Evolutionary conservation across 352 stramenopile genomes (phyloP).

Genomic region (Phytophthora pisi): DNA sequence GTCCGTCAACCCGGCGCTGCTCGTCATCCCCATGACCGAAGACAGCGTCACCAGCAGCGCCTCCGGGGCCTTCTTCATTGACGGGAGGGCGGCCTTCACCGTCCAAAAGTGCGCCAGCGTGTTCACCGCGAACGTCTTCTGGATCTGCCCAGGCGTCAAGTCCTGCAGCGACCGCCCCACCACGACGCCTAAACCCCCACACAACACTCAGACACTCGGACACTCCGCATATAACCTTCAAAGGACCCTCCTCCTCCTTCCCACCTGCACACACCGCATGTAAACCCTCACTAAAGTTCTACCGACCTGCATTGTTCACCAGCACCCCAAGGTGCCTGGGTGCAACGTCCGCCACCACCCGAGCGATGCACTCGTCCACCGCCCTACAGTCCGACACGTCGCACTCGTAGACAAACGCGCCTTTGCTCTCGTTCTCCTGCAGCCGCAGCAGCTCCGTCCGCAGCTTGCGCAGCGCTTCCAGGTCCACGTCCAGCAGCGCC

Average conservation of each 20-base stretch:
- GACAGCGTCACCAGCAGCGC: conserved; percentile 74
- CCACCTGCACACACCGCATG: not conserved
- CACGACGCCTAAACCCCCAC: conserved; percentile 45
- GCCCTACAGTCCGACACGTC: conserved; percentile 62
- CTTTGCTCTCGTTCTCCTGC: not conserved
- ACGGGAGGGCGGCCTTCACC: conserved; percentile 59
- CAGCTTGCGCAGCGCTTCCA: conserved; percentile 37
- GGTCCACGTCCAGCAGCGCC: conserved; percentile 71
- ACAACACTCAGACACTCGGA: not conserved
- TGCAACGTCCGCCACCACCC: conserved; percentile 34
- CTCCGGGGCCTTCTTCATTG: conserved; percentile 57
- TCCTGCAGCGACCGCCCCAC: conserved; percentile 43
- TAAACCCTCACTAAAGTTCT: not conserved
- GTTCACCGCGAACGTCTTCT: conserved; percentile 64
- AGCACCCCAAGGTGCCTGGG: conserved; percentile 57
- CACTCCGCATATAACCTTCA: no score
- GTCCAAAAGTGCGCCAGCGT: conserved; percentile 82
- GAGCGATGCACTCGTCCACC: conserved; percentile 39
- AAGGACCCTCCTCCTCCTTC: no score
- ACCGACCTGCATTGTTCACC: conserved; percentile 63
- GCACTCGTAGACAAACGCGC: conserved; percentile 57
- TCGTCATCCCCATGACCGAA: conserved; percentile 79
- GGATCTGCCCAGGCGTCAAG: conserved; percentile 51
- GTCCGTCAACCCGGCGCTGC: conserved; percentile 65
- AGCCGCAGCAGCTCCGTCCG: conserved; percentile 25